A percentile compares a stretch with the other conserved stretches of the same genome.
Evolutionary conservation across 1,139 yeast genomes (phyloP).

Genomic region (Kodamaea suecica): DNA sequence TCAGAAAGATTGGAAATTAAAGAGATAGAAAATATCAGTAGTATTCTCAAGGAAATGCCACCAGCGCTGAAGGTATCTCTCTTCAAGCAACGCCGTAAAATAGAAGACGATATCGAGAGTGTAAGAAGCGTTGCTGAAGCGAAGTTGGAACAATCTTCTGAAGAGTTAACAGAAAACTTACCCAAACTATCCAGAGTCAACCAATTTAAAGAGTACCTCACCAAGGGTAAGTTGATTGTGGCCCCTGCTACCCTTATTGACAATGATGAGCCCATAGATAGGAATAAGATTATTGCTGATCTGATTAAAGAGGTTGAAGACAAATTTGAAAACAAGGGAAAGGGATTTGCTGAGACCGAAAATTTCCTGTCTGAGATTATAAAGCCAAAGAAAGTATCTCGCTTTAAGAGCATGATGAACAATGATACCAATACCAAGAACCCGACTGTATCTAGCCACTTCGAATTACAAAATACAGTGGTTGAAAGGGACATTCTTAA

Average conservation of each 20-base stretch:
- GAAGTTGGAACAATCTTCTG: background rate
- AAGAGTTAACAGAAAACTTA: background rate
- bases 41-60: conserved; percentile 37
- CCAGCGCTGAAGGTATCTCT: conserved; percentile 19
- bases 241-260: background rate
- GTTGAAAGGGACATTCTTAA: no score
- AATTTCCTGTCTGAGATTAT: no score
- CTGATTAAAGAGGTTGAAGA: conserved; percentile 20
- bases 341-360: conserved; percentile 2
- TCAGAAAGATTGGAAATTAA: conserved; percentile 52
- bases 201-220: conserved; percentile 5
- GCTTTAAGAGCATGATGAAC: conserved; percentile 9
- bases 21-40: conserved; percentile 57
- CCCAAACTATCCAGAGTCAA: conserved; percentile 4
- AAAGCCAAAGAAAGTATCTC: conserved; percentile 9
- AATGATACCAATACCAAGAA: conserved; percentile 1
- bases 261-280: conserved; percentile 12
- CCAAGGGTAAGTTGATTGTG: background rate
- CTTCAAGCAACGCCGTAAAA: conserved; percentile 23
- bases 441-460: no score
- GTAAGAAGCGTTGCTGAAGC: background rate
- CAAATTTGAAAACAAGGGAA: conserved; percentile 1
- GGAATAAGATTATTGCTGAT: conserved; percentile 25
- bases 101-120: conserved; percentile 11
- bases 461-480: no score